Base-by-base conservation (phyloP, 129 eudicot genomes). In the Lactuca sativa region DNA sequence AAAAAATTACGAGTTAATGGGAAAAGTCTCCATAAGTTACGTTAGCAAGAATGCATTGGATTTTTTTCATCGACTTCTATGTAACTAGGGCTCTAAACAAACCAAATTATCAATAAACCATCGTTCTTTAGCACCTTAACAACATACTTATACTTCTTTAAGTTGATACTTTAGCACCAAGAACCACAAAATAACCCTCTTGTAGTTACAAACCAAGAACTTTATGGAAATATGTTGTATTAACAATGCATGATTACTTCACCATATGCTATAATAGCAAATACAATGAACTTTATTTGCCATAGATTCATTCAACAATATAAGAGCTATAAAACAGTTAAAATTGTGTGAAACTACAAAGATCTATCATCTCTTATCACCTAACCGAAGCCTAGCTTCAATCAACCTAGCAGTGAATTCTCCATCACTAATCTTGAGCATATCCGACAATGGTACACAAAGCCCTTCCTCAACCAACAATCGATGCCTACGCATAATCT, bases 391-490 rank as follows among this genome's bases (percentile, higher is more conserved):
- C 41, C 83, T 79, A 62, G 76, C 84, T 72, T 93, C 97, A 48
- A 89, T 63, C 82, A 93, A 64, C 67, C 71, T 75, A 0, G 85
- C 89, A 64, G 65, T 78, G 73, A 93, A 93, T 77, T 89, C 90
- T 25, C 89, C 95, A 76, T 90, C 99, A 31, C 97, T 86, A 56
- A 82, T 79, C 82, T 74, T 90, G 63, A 95, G 49, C 99, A 95
- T 90, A 31, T 87, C 86, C 65, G 83, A 55, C 79, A 95, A 63
- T 0, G 89, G 63, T 66, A 90, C 77, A 2, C 58, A 61, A 44
- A 95, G 33, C 31, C 96, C 87, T 49, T 78, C 72, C 64, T 84
- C 86, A 67, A 62, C 73, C 80, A 88, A 76, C 66, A 70, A 43
- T 82, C 67, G 51, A 71, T 88, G 87, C 73, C 96, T 74, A 33